phyloP scores from a whole-genome alignment of 495 filamentous ascomycete species.

The Hypoxylon fuscum region DNA sequence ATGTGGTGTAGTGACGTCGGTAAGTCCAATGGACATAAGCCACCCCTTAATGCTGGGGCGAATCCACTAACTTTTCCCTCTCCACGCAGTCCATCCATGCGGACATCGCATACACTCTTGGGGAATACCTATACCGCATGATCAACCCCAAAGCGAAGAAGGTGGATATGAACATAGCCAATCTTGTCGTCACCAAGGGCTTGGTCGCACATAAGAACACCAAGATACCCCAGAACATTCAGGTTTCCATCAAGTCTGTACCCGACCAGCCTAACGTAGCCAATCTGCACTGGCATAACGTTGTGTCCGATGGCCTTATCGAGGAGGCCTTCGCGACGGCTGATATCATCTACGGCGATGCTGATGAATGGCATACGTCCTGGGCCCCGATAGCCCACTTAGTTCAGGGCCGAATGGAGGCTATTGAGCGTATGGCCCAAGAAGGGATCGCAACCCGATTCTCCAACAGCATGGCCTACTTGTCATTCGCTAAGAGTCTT shows the following conservation, averaged over 20 bases:
- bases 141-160: conserved; percentile 46
- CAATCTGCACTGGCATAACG: conserved; percentile 47
- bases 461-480: conserved; percentile 66
- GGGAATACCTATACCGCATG: conserved; percentile 59
- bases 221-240: conserved; percentile 50
- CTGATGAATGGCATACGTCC: conserved; percentile 41
- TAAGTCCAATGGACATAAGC: too few species aligned
- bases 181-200: conserved; percentile 63
- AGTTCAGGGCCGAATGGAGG: conserved; percentile 51
- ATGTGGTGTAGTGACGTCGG: conserved; percentile 65
- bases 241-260: conserved; percentile 44
- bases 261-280: conserved; percentile 34
- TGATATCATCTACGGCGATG: conserved; percentile 42
- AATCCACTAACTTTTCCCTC: too few species aligned
- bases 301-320: conserved; percentile 26
- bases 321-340: conserved; percentile 49
- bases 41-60: conserved; percentile 53
- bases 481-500: conserved; percentile 64
- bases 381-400: conserved; percentile 54
- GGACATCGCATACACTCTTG: conserved; percentile 68
- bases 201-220: conserved; percentile 55
- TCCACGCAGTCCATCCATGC: conserved; percentile 69
- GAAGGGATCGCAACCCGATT: conserved; percentile 52
- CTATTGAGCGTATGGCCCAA: conserved; percentile 42
- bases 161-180: conserved; percentile 52